phyloP scores from a whole-genome alignment of 2,329 filamentous ascomycete species.

The Lasiodiplodia sp. region DNA sequence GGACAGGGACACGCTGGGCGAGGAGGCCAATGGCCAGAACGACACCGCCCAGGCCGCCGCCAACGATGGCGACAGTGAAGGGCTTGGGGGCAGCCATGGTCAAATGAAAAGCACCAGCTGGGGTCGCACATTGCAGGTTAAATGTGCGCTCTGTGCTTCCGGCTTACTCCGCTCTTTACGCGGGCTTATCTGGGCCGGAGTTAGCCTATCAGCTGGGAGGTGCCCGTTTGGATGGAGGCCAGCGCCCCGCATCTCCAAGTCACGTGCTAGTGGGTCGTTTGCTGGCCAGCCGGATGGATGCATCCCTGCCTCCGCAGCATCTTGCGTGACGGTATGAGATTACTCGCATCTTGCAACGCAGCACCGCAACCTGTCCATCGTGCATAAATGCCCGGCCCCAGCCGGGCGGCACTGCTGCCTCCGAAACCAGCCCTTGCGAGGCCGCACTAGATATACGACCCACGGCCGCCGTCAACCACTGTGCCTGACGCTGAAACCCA shows the following conservation, averaged over 20 bases:
- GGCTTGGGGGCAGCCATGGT: slow-evolving; percentile 25
- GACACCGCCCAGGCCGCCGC: slow-evolving; percentile 42
- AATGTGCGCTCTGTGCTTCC: neutral
- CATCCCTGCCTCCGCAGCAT: slow-evolving; percentile 11
- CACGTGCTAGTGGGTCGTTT: neutral
- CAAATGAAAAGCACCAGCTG: neutral
- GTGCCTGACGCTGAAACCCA: neutral
- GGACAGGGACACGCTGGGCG: slow-evolving; percentile 36
- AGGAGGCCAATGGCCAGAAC: slow-evolving; percentile 40
- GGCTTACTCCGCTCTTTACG: slow-evolving; percentile 9
- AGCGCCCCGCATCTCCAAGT: neutral
- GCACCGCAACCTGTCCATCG: neutral
- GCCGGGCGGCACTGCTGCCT: slow-evolving; percentile 11
- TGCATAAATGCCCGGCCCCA: slow-evolving; percentile 9
- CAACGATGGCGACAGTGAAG: slow-evolving; percentile 39
- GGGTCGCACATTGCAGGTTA: neutral
- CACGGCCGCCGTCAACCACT: neutral
- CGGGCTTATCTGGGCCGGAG: slow-evolving; percentile 12
- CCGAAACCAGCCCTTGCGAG: neutral
- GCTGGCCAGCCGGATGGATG: neutral
- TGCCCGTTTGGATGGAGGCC: neutral
- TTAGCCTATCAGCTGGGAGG: slow-evolving; percentile 5
- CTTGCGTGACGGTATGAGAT: slow-evolving; percentile 18
- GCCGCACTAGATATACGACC: slow-evolving; percentile 14
- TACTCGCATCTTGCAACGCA: slow-evolving; percentile 7